A percentile compares a stretch with the other conserved stretches of the same genome.
Conservation (phyloP, 164 flowering plant genomes). For the Aristolochia fimbriata region DNA sequence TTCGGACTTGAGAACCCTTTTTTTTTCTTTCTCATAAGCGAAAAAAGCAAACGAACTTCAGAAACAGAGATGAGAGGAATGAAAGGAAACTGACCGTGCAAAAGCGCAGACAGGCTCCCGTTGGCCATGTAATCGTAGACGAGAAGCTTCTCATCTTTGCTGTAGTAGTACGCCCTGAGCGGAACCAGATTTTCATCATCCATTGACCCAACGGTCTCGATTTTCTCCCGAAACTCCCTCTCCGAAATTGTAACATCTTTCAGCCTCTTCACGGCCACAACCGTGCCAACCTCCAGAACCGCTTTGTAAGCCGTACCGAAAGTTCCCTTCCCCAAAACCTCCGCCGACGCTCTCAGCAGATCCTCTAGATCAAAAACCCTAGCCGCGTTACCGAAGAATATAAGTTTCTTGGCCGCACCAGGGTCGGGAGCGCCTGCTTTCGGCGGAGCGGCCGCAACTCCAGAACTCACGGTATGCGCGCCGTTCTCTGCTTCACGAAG, state of each 20-base stretch:
- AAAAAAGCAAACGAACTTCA: not conserved
- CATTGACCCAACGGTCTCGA: conserved; percentile 58
- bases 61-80: conserved; percentile 1
- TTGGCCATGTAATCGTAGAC: conserved; percentile 85
- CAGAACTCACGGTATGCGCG: conserved; percentile 9
- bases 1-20: too few species aligned
- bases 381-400: conserved; percentile 35
- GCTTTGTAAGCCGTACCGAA: conserved; percentile 81
- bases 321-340: conserved; percentile 79
- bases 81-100: conserved; percentile 59
- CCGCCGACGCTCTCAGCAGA: conserved; percentile 70
- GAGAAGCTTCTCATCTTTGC: conserved; percentile 75
- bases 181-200: conserved; percentile 70
- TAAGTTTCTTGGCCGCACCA: conserved; percentile 29
- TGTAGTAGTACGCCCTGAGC: conserved; percentile 68
- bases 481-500: conserved; percentile 11
- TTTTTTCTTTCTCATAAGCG: too few species aligned
- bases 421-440: conserved; percentile 8
- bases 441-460: conserved; percentile 8
- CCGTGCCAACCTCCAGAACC: conserved; percentile 47
- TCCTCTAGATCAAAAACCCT: conserved; percentile 56
- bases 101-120: conserved; percentile 95
- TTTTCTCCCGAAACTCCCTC: conserved; percentile 70
- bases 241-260: conserved; percentile 59
- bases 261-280: conserved; percentile 85